Evolutionary conservation across 495 filamentous ascomycete species (phyloP).

Genomic region (Penicillium flavigenum): DNA sequence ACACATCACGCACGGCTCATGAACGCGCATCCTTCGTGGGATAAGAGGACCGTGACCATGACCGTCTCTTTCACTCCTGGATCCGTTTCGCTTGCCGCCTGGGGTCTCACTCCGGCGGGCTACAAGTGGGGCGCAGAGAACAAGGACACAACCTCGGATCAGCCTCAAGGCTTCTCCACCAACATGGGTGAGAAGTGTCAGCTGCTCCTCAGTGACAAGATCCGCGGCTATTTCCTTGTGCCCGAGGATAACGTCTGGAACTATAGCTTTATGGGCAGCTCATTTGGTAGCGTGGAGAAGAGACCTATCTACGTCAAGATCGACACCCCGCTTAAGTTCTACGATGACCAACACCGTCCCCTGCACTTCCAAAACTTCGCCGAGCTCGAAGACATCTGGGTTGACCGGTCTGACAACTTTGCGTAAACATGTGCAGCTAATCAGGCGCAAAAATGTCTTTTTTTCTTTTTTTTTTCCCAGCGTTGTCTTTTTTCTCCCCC

Average conservation of each 20-base stretch:
- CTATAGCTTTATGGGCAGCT: conserved; percentile 94
- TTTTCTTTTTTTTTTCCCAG: conserved; percentile 16
- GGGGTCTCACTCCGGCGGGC: conserved; percentile 83
- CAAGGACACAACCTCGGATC: conserved; percentile 84
- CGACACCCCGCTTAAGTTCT: conserved; percentile 86
- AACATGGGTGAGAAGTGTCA: conserved; percentile 95
- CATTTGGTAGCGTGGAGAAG: conserved; percentile 86
- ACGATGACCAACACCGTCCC: conserved; percentile 88
- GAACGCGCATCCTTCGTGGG: conserved; percentile 78
- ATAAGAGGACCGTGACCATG: conserved; percentile 94
- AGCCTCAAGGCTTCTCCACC: conserved; percentile 89
- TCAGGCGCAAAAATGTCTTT: conserved; percentile 15
- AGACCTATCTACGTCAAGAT: conserved; percentile 86
- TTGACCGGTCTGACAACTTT: conserved; percentile 84
- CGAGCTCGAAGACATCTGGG: conserved; percentile 86
- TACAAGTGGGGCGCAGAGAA: conserved; percentile 99
- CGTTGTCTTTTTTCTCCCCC: conserved; percentile 12
- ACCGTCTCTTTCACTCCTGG: conserved; percentile 98
- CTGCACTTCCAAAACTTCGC: conserved; percentile 94
- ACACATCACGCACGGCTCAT: conserved; percentile 90
- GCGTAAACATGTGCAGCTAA: conserved; percentile 48
- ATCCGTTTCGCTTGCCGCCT: conserved; percentile 90
- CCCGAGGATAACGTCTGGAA: conserved; percentile 94
- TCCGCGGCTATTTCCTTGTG: conserved; percentile 92
- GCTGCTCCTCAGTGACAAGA: conserved; percentile 84